phyloP scores from a whole-genome alignment of 352 stramenopile species.

The Globisporangium cylindrosporum region DNA sequence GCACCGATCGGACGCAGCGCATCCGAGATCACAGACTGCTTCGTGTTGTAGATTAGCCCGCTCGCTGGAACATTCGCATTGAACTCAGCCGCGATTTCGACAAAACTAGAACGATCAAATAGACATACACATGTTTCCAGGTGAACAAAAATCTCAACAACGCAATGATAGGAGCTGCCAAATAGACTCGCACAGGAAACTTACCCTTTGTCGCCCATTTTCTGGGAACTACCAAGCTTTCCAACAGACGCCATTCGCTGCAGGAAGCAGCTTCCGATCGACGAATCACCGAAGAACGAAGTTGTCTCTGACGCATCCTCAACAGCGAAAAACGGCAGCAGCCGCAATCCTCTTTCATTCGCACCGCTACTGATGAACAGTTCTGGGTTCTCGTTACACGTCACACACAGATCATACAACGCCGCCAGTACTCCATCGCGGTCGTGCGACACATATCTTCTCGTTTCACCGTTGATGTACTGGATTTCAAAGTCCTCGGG shows the following conservation, averaged over 20 bases:
- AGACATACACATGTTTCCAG: neutral
- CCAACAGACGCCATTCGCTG: constrained; percentile 70
- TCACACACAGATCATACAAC: constrained; percentile 76
- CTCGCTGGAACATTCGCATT: constrained; percentile 88
- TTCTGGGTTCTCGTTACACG: constrained; percentile 69
- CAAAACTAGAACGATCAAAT: constrained; percentile 39
- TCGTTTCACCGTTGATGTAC: constrained; percentile 56
- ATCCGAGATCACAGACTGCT: constrained; percentile 70
- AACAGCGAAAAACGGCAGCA: constrained; percentile 69
- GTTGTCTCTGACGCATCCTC: constrained; percentile 67
- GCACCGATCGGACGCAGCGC: constrained; percentile 76
- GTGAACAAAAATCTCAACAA: neutral
- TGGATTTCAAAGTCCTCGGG: constrained; percentile 72
- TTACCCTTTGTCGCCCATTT: constrained; percentile 64
- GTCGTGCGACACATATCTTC: constrained; percentile 59
- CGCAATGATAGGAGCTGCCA: neutral
- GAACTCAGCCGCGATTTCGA: constrained; percentile 85
- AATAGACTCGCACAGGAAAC: constrained; percentile 3
- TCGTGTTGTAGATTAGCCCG: constrained; percentile 83
- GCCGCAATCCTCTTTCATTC: constrained; percentile 66
- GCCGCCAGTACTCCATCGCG: constrained; percentile 73
- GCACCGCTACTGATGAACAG: constrained; percentile 65
- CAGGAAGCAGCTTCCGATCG: constrained; percentile 77
- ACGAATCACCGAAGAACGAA: constrained; percentile 79
- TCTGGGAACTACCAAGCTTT: constrained; percentile 52